Base-by-base conservation (phyloP, 2,329 filamentous ascomycete species). In the Ophiocordyceps australis region DNA sequence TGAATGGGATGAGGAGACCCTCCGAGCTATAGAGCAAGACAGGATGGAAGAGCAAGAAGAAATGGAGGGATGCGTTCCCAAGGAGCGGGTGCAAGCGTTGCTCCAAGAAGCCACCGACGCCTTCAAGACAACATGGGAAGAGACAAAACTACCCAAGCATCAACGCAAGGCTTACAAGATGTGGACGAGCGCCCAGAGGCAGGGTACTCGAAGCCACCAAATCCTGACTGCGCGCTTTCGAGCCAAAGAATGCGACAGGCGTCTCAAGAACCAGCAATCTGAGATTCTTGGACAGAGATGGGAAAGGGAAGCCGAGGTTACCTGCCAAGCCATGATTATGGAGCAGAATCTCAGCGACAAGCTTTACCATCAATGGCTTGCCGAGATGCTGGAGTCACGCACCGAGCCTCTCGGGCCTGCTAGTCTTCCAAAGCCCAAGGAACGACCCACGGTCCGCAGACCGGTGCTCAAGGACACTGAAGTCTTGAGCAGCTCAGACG, bases 331-430 rank as follows among this genome's bases (percentile, higher is more conserved):
- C 25, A 47, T 51, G 9, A 61, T 52, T 19, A 51, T 92, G 28
- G 71, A 86, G 31, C 52, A 57, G 5, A 81, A 61, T 4, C 49
- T 93, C 1, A 61, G 66, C 19, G 62, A 76, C 28, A 62, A 65
- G 25, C 54, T 74, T 38, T 46, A 65, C 20, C 43, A 59, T 7
- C 38, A 41, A 7, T 74, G 65, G 65, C 41, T 54, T 4, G 50
- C 64, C n/a, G 35, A 43, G 6, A 36, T 64, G 14, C 47, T 72
- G 5, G 46, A 48, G 20, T 52, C 51, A 12, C 52, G 49, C 5
- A 23, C 29, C 10, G 48, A 49, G 24, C 57, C 59, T 1, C 45
- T 52, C 4, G 57, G 51, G 26, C 41, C 41, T 9, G 34, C 38
- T 11, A 31, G 29, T 0, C 22, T 43, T 9, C 37, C 45, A 11